Conservation (phyloP, 305 asterid genomes). For the Ilex paraguariensis region DNA sequence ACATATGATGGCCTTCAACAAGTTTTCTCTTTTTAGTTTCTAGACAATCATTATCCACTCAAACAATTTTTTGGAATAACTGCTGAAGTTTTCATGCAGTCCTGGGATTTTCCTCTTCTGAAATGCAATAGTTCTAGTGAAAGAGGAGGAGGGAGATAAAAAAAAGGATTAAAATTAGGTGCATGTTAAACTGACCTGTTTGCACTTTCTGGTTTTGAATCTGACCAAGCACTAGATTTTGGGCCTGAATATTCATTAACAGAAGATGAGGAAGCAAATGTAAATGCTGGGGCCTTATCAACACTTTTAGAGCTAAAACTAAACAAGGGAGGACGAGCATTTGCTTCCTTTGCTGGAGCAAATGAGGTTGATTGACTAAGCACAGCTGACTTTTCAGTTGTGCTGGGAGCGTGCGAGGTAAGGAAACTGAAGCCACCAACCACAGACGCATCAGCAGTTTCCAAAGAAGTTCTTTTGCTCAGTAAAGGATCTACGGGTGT, state of each 20-base stretch:
- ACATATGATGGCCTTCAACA: too few relatives aligned
- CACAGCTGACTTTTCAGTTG: constrained; percentile 17
- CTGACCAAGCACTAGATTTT: constrained; percentile 19
- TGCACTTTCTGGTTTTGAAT: constrained; percentile 24
- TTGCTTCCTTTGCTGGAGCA: constrained; percentile 32
- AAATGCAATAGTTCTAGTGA: too few relatives aligned
- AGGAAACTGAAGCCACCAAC: constrained; percentile 4
- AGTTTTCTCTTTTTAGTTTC: too few relatives aligned
- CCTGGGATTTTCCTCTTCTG: too few relatives aligned
- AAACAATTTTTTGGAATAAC: too few relatives aligned
- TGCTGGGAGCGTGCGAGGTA: constrained; percentile 21
- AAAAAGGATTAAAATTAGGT: too few relatives aligned
- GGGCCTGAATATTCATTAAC: constrained; percentile 13
- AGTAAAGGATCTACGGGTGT: constrained; percentile 4
- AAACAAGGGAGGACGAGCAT: constrained; percentile 21
- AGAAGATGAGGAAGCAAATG: constrained; percentile 20
- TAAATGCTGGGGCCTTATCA: constrained; percentile 26
- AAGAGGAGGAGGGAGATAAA: too few relatives aligned
- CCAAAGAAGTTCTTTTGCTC: constrained; percentile 8
- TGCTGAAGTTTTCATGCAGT: too few relatives aligned
- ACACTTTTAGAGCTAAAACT: constrained; percentile 33
- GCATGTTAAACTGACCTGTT: constrained; percentile 26
- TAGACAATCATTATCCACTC: too few relatives aligned
- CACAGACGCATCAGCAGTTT: not conserved
- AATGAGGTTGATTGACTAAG: constrained; percentile 21